These are phyloP conservation scores for Fusarium sp. DNA, from an alignment of 2,329 filamentous ascomycete species.

Conservation along the genomic window DNA sequence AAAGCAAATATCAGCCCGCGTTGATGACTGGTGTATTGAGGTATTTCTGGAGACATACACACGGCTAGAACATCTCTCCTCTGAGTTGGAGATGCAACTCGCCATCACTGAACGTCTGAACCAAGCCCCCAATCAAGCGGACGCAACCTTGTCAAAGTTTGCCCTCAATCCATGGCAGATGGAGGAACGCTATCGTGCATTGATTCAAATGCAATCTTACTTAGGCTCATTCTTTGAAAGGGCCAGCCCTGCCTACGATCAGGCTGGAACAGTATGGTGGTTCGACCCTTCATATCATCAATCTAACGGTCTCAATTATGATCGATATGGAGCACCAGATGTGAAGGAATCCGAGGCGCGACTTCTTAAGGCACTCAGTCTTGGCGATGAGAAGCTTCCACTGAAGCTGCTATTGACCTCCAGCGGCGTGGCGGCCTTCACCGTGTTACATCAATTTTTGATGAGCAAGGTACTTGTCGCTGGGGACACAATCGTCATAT, in stretches of 20 bases:
- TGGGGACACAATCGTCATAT: constrained; percentile 27
- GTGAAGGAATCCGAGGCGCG: constrained; percentile 14
- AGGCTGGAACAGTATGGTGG: constrained; percentile 28
- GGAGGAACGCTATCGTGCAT: constrained; percentile 28
- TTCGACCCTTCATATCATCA: constrained; percentile 30
- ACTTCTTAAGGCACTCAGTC: constrained; percentile 12
- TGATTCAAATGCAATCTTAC: constrained; percentile 25
- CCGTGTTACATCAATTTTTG: constrained; percentile 25
- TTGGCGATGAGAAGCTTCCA: constrained; percentile 17
- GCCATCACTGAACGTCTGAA: constrained; percentile 20
- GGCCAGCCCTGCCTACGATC: constrained; percentile 29
- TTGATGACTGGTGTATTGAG: constrained; percentile 23
- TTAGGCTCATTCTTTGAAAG: constrained; percentile 29
- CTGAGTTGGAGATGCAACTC: constrained; percentile 27
- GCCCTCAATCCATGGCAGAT: constrained; percentile 25
- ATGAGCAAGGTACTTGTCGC: constrained; percentile 26
- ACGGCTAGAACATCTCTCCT: constrained; percentile 20
- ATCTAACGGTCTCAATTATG: constrained; percentile 27
- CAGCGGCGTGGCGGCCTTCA: constrained; percentile 24
- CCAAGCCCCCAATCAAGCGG: constrained; percentile 4
- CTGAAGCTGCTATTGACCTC: constrained; percentile 24
- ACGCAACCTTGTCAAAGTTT: constrained; percentile 14
- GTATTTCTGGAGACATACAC: constrained; percentile 20
- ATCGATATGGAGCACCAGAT: constrained; percentile 25
- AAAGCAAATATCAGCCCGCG: constrained; percentile 24